phyloP scores from a whole-genome alignment of 352 stramenopile genomes.

The Phytopythium helicoides region DNA sequence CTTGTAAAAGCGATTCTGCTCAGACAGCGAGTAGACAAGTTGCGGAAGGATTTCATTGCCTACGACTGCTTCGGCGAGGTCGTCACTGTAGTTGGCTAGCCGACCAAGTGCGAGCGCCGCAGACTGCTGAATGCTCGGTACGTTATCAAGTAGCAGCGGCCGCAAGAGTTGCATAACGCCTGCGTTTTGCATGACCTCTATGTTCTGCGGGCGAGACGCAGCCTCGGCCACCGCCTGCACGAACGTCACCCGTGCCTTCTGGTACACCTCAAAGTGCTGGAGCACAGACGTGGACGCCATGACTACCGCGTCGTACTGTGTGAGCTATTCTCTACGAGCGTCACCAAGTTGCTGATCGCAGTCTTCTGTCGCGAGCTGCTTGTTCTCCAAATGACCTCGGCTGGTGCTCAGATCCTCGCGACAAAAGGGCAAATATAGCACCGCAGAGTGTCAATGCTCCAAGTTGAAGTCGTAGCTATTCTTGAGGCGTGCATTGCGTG shows the following conservation, averaged over 20 bases:
- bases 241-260: constrained; percentile 94
- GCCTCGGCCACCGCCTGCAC: constrained; percentile 93
- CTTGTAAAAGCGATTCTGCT: constrained; percentile 96
- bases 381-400: too few species aligned
- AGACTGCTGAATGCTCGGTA: constrained; percentile 95
- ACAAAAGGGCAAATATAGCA: too few species aligned
- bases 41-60: constrained; percentile 96
- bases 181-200: constrained; percentile 96
- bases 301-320: neutral
- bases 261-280: constrained; percentile 95
- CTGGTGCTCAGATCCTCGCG: too few species aligned
- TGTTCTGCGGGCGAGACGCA: constrained; percentile 94
- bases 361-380: too few species aligned
- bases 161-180: constrained; percentile 94
- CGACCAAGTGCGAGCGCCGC: constrained; percentile 91
- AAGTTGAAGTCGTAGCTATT: too few species aligned
- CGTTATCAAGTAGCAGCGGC: constrained; percentile 93
- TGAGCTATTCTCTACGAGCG: neutral
- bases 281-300: constrained; percentile 90
- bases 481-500: too few species aligned
- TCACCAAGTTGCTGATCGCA: too few species aligned
- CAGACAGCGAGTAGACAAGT: constrained; percentile 94
- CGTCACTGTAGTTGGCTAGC: constrained; percentile 94
- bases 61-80: constrained; percentile 93
- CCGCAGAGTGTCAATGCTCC: too few species aligned